Percentiles rank a stretch among this genome's conserved stretches.
Conservation (phyloP, 805 yeast genomes). For the Candida vartiovaarae region DNA sequence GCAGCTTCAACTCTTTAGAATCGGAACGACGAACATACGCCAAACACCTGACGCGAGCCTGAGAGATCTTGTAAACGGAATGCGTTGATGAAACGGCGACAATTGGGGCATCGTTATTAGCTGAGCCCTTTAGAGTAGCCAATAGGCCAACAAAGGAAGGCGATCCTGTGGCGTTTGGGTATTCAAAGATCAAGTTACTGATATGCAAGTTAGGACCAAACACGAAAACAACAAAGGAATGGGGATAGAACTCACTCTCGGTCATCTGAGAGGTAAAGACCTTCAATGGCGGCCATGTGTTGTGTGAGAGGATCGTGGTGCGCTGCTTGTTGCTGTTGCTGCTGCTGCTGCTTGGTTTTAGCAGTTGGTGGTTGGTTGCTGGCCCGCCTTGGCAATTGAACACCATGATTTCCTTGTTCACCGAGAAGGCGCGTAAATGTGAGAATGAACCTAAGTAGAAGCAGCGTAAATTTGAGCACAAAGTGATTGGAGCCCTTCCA, state of each 20-base stretch:
- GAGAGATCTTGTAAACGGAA: slow-evolving; percentile 11
- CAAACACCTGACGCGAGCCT: slow-evolving; percentile 11
- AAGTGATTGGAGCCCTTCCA: too few relatives aligned
- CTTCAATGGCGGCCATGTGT: slow-evolving; percentile 29
- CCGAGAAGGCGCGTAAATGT: neutral
- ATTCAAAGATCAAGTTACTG: slow-evolving; percentile 31
- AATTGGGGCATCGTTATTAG: slow-evolving; percentile 14
- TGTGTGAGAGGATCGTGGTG: neutral
- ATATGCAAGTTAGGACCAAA: too few relatives aligned
- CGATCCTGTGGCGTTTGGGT: slow-evolving; percentile 27
- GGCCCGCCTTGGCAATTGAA: too few relatives aligned
- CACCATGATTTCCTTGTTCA: too few relatives aligned
- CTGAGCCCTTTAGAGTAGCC: slow-evolving; percentile 15
- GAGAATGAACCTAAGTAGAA: neutral
- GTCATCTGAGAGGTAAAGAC: slow-evolving; percentile 33
- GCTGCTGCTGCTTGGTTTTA: neutral
- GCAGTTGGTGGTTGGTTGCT: neutral
- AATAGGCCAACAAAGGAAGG: slow-evolving; percentile 26
- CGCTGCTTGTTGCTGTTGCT: too few relatives aligned
- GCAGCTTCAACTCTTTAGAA: slow-evolving; percentile 8
- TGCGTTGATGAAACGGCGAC: slow-evolving; percentile 15
- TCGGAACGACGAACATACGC: slow-evolving; percentile 13
- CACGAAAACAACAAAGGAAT: neutral
- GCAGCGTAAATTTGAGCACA: neutral
- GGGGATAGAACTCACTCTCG: slow-evolving; percentile 26